Evolutionary conservation across 345 rosid species (phyloP), one percentile per base, ranked within the genome.

Genomic region (Ceriops zippeliana): DNA sequence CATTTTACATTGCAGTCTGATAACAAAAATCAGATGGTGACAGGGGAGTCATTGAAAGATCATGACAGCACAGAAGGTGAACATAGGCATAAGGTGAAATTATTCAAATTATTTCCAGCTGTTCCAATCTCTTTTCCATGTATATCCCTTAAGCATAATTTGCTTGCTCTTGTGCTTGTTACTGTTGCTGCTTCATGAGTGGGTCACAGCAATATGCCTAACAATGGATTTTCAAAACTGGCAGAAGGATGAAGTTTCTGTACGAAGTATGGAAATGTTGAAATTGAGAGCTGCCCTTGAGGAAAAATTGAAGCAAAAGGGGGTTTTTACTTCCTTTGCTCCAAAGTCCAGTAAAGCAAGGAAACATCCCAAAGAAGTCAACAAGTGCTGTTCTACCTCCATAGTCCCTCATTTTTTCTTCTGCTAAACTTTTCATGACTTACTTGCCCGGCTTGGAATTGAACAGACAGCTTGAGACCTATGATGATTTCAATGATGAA

Each of bases 211-310:
- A 24, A 47, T 58, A 22, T 69, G 31, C 56, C 69, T 75, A 32
- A 84, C 52, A 20, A 32, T 67, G 70, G 62, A 70, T 22, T 63
- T 21, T 10, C 28, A 16, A 61, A 67, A 66, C 71, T 79, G 69
- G 80, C 87, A 88, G 97, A 81, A 64, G 52, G 82, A 80, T 75
- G 81, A 81, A 69, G 85, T 86, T 78, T 88, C 86, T 78, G 58
- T 80, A 20, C 89, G 89, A 73, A 90, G 98, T 83, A 78, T 70
- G 83, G 85, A 91, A 80, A 93, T 93, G 97, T 66, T 93, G 59
- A 85, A 84, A 75, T 80, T 89, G 30, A 84, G 98, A 83, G 97
- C 97, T 51, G 87, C 86, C 22, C 88, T 93, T 49, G 96, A 89
- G 68, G 91, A 88, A 77, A 93, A 87, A 67, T 66, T 90, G 78